Conservation (phyloP, 2,329 filamentous ascomycete genomes). For the Fragosphaeria purpurea region DNA sequence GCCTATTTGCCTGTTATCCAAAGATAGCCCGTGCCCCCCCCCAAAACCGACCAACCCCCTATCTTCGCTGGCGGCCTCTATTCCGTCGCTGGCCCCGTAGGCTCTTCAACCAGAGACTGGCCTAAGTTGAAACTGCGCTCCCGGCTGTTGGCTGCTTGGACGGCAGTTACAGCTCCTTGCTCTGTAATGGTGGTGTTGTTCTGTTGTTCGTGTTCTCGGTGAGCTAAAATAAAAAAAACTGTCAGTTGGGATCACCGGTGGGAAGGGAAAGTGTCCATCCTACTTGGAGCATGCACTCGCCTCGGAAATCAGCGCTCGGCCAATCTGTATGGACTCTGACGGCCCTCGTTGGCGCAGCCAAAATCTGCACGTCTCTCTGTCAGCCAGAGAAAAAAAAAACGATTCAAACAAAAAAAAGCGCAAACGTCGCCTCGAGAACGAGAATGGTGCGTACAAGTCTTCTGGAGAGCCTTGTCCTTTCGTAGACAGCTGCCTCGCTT, state of each 20-base stretch:
- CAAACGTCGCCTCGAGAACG: too few relatives aligned
- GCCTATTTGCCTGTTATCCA: too few relatives aligned
- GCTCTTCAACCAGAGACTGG: too few relatives aligned
- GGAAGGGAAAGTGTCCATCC: neutral
- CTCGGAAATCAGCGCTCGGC: slow-evolving; percentile 44
- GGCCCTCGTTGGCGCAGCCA: slow-evolving; percentile 52
- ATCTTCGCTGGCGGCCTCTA: too few relatives aligned
- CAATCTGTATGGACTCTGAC: slow-evolving; percentile 47
- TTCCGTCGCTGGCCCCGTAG: too few relatives aligned
- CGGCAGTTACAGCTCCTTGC: neutral
- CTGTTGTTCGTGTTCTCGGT: neutral
- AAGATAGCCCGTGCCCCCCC: too few relatives aligned
- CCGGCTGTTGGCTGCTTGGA: too few relatives aligned
- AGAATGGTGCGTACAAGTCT: slow-evolving; percentile 31
- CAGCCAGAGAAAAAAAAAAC: neutral
- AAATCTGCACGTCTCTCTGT: slow-evolving; percentile 33
- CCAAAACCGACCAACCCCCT: too few relatives aligned
- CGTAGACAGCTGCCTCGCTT: slow-evolving; percentile 41
- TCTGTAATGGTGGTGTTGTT: neutral
- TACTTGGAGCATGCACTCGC: slow-evolving; percentile 12
- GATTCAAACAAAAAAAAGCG: neutral
- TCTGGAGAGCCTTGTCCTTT: slow-evolving; percentile 40
- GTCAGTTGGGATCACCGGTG: neutral
- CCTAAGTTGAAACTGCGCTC: too few relatives aligned
- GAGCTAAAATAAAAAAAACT: neutral